Evolutionary conservation across 805 yeast species (phyloP), one percentile per base, ranked within the genome.

Genomic region (Candida awuae): DNA sequence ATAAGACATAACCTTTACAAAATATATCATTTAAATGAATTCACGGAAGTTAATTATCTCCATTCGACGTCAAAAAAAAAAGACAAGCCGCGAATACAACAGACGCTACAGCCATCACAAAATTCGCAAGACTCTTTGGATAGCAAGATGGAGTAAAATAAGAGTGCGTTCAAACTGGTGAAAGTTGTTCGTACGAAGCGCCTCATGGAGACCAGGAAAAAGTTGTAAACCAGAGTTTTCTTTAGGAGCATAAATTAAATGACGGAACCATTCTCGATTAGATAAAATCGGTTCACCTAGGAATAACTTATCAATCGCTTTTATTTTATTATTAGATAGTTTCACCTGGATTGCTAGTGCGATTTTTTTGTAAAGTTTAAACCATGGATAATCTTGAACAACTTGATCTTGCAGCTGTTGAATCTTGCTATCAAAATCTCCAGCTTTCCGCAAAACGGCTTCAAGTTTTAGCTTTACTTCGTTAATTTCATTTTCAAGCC

Each of bases 321-420:
- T 63, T 21, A 77, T 52, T 49, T 71, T 74, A 38, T 64, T 61
- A 47, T 80, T 79, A 6, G 73, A 60, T 21, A 72, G 55, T 41
- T 79, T 72, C 41, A 80, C 64, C 39, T 71, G 70, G 13, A 80
- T 70, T 36, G 77, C 79, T 4, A 77, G 65, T 36, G 63, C 68
- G 27, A 84, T 52, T 56, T 85, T 85, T 46, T 67, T 71, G 47
- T 66, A 70, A 37, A 70, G 61, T 45, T 70, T 66, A 63, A 80
- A 85, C 87, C 95, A 82, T 1, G 96, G 87, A 50, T 73, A 81
- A 49, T 85, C 97, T 31, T 68, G 62, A 1, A 67, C 58, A 39
- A 78, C 72, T 25, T 70, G 66, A 2, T 61, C 58, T 45, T 75
- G 77, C 20, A 84, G 63, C 2, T 15, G 15, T n/a, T 40, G 44